Evolutionary conservation across 164 flowering plant species (phyloP).

Genomic region (Nymphaea colorata): DNA sequence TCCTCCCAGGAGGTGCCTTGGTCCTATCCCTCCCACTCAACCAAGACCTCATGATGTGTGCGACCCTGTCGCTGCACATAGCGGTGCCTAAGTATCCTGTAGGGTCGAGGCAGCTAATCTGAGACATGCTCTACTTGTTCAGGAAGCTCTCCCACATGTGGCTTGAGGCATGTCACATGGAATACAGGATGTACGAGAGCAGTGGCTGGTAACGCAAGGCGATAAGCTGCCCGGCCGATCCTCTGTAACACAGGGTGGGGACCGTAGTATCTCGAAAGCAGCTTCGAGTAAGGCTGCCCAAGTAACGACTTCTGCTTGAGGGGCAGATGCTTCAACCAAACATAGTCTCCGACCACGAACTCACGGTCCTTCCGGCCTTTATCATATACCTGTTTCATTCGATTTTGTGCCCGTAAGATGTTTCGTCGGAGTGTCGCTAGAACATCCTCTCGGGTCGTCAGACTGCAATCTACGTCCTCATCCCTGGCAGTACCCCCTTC

Average conservation of each 20-base stretch:
- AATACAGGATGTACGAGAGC: conserved; percentile 1
- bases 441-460: background rate
- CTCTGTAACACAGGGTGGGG: background rate
- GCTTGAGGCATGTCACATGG: background rate
- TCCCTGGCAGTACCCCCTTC: background rate
- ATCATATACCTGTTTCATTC: background rate
- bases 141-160: background rate
- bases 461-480: background rate
- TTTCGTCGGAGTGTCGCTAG: background rate
- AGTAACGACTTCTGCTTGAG: background rate
- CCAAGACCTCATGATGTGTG: background rate
- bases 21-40: background rate
- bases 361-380: background rate
- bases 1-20: too few species aligned
- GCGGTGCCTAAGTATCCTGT: background rate
- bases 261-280: background rate
- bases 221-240: background rate
- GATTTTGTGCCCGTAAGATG: background rate
- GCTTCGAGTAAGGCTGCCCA: background rate
- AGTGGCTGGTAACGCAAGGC: background rate
- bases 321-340: background rate
- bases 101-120: background rate
- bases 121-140: background rate
- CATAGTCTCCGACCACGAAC: background rate
- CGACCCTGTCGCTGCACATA: background rate